Evolutionary conservation across 164 flowering plant genomes (phyloP).

Genomic region (Sextonia rubra): DNA sequence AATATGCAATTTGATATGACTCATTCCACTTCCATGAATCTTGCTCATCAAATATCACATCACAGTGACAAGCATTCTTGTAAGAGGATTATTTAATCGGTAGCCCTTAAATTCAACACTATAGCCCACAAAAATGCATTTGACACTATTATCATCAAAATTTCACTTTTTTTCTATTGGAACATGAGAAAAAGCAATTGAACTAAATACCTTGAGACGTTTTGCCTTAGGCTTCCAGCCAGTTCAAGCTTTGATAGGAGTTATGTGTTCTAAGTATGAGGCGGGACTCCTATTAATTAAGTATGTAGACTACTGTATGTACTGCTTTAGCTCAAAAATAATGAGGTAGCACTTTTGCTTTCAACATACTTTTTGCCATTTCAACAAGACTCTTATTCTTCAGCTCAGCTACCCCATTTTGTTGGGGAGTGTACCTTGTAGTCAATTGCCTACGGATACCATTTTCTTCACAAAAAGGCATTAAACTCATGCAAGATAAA

Average conservation of each 20-base stretch:
- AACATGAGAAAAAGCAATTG: constrained; percentile 5
- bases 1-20: not conserved
- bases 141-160: constrained; percentile 4
- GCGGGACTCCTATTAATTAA: constrained; percentile 1
- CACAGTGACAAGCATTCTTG: not conserved
- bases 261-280: not conserved
- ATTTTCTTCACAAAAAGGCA: not conserved
- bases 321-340: constrained; percentile 10
- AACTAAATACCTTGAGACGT: not conserved
- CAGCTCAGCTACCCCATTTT: not conserved
- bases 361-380: constrained; percentile 9
- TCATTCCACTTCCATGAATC: constrained; percentile 1
- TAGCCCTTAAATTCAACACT: constrained; percentile 1
- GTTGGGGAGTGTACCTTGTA: not conserved
- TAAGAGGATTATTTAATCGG: not conserved
- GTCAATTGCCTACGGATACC: not conserved
- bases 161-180: not conserved
- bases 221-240: constrained; percentile 4
- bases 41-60: constrained; percentile 6
- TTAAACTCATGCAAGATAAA: not conserved
- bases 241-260: constrained; percentile 6
- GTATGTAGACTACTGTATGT: not conserved
- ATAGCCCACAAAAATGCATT: not conserved
- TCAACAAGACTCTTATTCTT: not conserved
- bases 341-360: constrained; percentile 4